Percentiles rank a stretch among this genome's conserved stretches.
Evolutionary conservation across 2,329 filamentous ascomycete species (phyloP).

Genomic region (Tolypocladium tropicale): DNA sequence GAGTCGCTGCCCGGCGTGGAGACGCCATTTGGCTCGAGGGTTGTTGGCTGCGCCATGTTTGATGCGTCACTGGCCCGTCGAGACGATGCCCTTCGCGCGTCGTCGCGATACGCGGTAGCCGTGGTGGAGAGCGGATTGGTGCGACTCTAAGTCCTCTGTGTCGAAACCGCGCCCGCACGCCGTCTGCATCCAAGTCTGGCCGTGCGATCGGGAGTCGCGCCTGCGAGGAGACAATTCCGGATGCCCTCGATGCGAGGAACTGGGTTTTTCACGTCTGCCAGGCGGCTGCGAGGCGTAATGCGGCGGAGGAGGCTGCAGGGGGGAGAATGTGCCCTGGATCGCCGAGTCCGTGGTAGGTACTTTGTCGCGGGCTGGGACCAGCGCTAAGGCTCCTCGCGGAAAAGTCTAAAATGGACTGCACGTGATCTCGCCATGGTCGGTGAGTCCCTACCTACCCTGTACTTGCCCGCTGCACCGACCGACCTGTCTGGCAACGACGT

Average conservation of each 20-base stretch:
- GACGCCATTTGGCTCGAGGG: slow-evolving; percentile 30
- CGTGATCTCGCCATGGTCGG: slow-evolving; percentile 15
- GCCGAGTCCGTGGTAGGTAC: slow-evolving; percentile 13
- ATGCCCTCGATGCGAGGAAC: slow-evolving; percentile 1
- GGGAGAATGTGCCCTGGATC: slow-evolving; percentile 30
- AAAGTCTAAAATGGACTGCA: slow-evolving; percentile 18
- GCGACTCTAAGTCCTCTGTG: slow-evolving; percentile 29
- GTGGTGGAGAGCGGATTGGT: slow-evolving; percentile 21
- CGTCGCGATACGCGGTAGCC: slow-evolving; percentile 29
- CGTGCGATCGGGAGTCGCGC: slow-evolving; percentile 16
- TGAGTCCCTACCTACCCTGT: not conserved
- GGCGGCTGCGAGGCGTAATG: slow-evolving; percentile 16
- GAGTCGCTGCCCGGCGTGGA: slow-evolving; percentile 22
- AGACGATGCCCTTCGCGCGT: slow-evolving; percentile 18
- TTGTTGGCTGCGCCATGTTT: slow-evolving; percentile 31
- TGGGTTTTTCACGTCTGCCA: slow-evolving; percentile 7
- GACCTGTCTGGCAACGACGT: not conserved
- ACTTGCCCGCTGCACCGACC: not conserved
- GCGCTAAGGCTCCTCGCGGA: slow-evolving; percentile 17
- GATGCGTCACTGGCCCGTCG: slow-evolving; percentile 11
- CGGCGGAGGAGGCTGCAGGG: slow-evolving; percentile 16
- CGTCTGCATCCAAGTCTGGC: slow-evolving; percentile 21
- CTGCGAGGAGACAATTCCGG: slow-evolving; percentile 6
- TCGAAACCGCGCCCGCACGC: slow-evolving; percentile 21
- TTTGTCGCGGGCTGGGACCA: slow-evolving; percentile 15